A percentile compares a stretch with the other conserved stretches of the same genome.
Conservation (phyloP, 2,329 filamentous ascomycete species). For the Monosporascus sp. region DNA sequence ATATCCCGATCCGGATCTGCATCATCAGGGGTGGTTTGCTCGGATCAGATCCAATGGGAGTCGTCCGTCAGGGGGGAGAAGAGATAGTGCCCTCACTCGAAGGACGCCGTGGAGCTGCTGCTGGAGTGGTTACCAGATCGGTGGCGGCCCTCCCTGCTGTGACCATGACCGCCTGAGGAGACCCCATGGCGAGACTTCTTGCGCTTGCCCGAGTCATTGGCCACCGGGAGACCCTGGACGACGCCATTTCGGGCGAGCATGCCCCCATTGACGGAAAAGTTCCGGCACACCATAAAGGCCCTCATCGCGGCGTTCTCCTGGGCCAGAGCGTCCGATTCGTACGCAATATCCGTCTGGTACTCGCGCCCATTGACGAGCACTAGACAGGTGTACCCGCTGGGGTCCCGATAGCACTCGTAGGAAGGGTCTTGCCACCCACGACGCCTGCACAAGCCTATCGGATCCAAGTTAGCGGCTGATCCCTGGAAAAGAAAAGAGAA, state of each 20-base stretch:
- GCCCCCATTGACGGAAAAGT: conserved; percentile 94
- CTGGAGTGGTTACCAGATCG: conserved; percentile 55
- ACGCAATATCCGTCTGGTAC: conserved; percentile 86
- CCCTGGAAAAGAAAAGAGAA: conserved; percentile 14
- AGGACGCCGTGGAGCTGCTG: conserved; percentile 57
- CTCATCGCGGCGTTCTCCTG: conserved; percentile 93
- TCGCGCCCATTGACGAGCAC: conserved; percentile 94
- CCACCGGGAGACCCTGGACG: conserved; percentile 60
- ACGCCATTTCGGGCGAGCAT: conserved; percentile 71
- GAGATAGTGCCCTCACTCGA: conserved; percentile 38
- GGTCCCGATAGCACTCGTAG: conserved; percentile 75
- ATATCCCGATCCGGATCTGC: neutral
- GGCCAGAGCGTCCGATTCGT: conserved; percentile 75
- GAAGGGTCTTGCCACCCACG: conserved; percentile 88
- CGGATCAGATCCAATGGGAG: neutral
- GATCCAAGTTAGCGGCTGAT: conserved; percentile 26
- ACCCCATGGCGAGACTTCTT: conserved; percentile 46
- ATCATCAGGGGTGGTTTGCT: neutral
- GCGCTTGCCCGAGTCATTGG: conserved; percentile 46
- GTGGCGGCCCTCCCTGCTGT: conserved; percentile 40
- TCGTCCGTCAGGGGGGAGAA: neutral
- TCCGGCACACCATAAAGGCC: conserved; percentile 95
- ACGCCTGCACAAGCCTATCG: conserved; percentile 82
- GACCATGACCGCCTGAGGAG: conserved; percentile 36
- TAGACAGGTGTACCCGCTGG: conserved; percentile 77